Evolutionary conservation across 2,329 filamentous ascomycete species (phyloP), one percentile per base, ranked within the genome.

Genomic region (Diaporthe sp.): DNA sequence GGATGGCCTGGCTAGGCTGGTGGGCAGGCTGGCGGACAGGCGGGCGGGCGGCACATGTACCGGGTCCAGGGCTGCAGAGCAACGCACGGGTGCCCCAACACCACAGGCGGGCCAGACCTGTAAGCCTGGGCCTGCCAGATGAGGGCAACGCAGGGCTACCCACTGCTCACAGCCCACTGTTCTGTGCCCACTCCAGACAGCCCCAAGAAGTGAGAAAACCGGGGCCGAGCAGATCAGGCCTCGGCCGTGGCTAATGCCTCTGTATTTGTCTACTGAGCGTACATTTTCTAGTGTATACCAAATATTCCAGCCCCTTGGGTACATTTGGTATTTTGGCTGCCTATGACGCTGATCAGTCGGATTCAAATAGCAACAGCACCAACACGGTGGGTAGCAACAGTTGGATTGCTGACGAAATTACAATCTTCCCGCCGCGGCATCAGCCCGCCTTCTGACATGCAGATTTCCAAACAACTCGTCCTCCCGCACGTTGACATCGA

Each of bases 41-140:
- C 25, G 42, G 44, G 62, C 17, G 53, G 49, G 72, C 17, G 73
- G 68, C 55, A 65, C 57, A 57, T 67, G 31, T 75, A 22, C 60
- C 49, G 51, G 70, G 74, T 53, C 55, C 58, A 51, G 58, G 58
- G 49, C 74, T 73, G 58, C n/a, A 72, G 28, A 39, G 44, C 34
- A 25, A 51, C n/a, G 55, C 37, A 62, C 65, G 55, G 72, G 42
- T 60, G 72, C 55, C 44, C 62, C 68, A 74, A 70, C 28, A 44
- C 60, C n/a, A 19, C 31, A 67, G 61, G 61, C 42, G 42, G 28
- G 31, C 37, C 22, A 51, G 61, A 5, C 61, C 61, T 49, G 42
- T 49, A 37, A 34, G 42, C 61, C 22, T 37, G 34, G 62, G 62
- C 46, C 44, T 31, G 31, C 62, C 25, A 49, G 46, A 53, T 37